A percentile compares a stretch with the other conserved stretches of the same genome.
Evolutionary conservation across 345 rosid species (phyloP).

Genomic region (Linum lewisii): DNA sequence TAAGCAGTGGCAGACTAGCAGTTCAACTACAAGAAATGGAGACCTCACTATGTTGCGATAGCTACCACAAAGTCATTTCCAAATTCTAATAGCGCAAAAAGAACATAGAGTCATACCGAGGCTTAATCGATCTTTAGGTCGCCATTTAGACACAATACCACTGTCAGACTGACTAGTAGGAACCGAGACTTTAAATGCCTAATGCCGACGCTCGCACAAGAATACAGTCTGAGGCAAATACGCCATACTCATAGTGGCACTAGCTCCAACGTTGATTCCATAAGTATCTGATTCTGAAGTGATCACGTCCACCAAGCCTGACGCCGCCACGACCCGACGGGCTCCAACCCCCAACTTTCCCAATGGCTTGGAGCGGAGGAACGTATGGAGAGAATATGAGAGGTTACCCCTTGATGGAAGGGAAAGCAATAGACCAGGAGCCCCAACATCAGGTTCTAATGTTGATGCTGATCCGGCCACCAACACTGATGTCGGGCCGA

Average conservation of each 20-base stretch:
- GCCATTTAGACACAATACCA: constrained; percentile 74
- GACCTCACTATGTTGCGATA: neutral
- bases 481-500: no score
- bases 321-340: no score
- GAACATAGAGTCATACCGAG: neutral
- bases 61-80: neutral
- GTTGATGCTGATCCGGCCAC: no score
- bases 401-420: no score
- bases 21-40: neutral
- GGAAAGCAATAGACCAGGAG: no score
- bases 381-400: no score
- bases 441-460: no score
- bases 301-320: no score
- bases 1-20: neutral
- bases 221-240: constrained; percentile 80
- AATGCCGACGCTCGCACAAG: constrained; percentile 84
- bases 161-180: constrained; percentile 66
- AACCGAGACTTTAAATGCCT: constrained; percentile 62
- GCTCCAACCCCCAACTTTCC: no score
- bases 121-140: constrained; percentile 87
- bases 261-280: constrained; percentile 20
- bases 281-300: no score
- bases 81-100: neutral
- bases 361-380: no score
- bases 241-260: constrained; percentile 52